Percentiles rank a stretch among this genome's conserved stretches.
Conservation (phyloP, 495 filamentous ascomycete genomes). For the Achaetomiella virescens region DNA sequence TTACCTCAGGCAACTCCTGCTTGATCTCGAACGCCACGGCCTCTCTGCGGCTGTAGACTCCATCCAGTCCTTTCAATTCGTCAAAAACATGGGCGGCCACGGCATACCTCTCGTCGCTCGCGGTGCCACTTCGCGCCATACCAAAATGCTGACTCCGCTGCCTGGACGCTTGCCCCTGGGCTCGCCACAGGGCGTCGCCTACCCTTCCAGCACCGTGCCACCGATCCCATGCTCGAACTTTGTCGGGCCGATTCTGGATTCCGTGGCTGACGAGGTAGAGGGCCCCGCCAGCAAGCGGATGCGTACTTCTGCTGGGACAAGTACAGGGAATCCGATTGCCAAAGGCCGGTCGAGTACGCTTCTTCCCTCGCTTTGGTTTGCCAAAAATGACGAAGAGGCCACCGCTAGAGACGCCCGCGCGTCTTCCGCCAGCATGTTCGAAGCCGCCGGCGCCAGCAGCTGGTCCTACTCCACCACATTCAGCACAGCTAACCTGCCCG, state of each 20-base stretch:
- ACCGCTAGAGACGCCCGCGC: neutral
- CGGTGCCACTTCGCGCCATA: slow-evolving; percentile 25
- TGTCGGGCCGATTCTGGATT: neutral
- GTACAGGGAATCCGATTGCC: neutral
- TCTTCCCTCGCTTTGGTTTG: neutral
- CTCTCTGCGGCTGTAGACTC: slow-evolving; percentile 16
- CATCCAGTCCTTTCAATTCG: neutral
- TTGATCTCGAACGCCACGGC: slow-evolving; percentile 36
- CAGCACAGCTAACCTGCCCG: neutral
- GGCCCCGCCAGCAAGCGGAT: slow-evolving; percentile 9
- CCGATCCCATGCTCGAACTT: neutral
- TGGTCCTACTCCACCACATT: slow-evolving; percentile 2
- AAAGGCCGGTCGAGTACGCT: neutral
- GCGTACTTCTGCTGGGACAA: slow-evolving; percentile 1
- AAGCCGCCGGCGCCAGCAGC: neutral
- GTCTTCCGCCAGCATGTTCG: neutral
- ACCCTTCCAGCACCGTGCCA: too few species aligned
- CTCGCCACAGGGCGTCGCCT: slow-evolving; percentile 18
- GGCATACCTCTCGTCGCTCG: slow-evolving; percentile 38
- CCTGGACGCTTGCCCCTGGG: slow-evolving; percentile 33
- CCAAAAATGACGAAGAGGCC: neutral
- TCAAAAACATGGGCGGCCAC: slow-evolving; percentile 12
- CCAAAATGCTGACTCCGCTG: slow-evolving; percentile 27
- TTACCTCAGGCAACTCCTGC: slow-evolving; percentile 36
- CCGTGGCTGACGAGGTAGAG: neutral